Evolutionary conservation across 306 rosid genomes (phyloP), one percentile per base, ranked within the genome.

Genomic region (Calophaca sinica): DNA sequence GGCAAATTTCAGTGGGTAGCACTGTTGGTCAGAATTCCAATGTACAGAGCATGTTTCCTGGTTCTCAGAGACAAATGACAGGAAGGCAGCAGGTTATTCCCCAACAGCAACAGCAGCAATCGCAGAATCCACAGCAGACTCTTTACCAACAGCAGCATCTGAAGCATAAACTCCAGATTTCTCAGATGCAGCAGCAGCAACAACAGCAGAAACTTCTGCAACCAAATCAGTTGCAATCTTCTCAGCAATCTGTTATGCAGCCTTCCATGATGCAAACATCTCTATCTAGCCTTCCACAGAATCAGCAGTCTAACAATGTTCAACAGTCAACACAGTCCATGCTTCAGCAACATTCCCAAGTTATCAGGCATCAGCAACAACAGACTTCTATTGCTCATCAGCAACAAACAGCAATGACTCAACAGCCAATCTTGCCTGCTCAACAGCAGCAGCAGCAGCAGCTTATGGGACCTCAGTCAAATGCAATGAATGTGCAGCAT

Each of bases 281-380:
- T 31, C 79, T 80, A 20, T 68, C 96, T 5, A 82, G 81, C 85
- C 88, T 83, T 72, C 91, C 86, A 86, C 98, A 81, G 81, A 88
- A 81, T 85, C 98, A 89, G 61, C 91, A 86, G 77, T 51, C 93
- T 72, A 72, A 83, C 53, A 83, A 66, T 75, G 80, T 83, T 85
- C 98, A 88, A 72, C 96, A 91, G 76, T 51, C 93, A 70, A 32
- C 90, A 52, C 93, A 86, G 51, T 60, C 93, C 79, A 90, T 85
- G 85, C 88, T 87, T 73, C 98, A 90, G 81, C 98, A 90, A 68
- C 90, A 87, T 86, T 66, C 89, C 45, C 98, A 91, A 79, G 88
- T 85, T 84, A 89, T 88, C 28, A 84, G 97, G 83, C 96, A 88
- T 73, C 86, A 80, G 69, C 87, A 88, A 66, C 97, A 85, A 77